Base-by-base conservation (phyloP, 176 grass and related monocot genomes). In the Hordeum vulgare region DNA sequence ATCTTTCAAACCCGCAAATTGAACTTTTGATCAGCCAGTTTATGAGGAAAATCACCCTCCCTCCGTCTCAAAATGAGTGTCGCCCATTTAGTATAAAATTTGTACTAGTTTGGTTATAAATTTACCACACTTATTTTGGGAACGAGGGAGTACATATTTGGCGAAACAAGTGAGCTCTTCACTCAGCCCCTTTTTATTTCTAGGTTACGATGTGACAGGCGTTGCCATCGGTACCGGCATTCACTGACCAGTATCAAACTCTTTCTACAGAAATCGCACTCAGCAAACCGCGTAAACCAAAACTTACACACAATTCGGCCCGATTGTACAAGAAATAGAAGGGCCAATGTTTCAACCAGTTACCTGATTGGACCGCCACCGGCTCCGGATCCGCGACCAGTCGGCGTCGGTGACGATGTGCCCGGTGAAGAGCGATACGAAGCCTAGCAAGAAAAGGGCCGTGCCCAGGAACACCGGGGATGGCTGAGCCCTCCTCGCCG, bases 391-490 rank as follows among this genome's bases (percentile, higher is more conserved):
- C 69, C 88, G 93, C 33, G 91, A 91, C 96, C 91, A 92, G 44
- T 98, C 92, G 70, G 90, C 87, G 76, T 95, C 87, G 49, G 96
- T 87, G 47, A 94, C 90, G 45, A 98, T 87, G 69, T 98, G 89
- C 2, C 96, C 96, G 15, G 88, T 93, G 51, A 98, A 84, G 35
- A 98, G 85, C 9, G 96, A 98, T 65, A 95, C 81, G 3, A 98
- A 86, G 39, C 90, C 96, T 61, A 98, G 77, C 9, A 79, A 36
- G 66, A 98, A 93, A 4, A 95, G 89, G 23, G 90, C 84, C 41
- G 80, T 60, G 12, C 93, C 96, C 10, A 92, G 76, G 61, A 89
- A 75, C 15, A 93, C 41, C 8, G 92, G 88, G 5, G 80, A 93
- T 26, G 83, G 87, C 54, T 81, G 26, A 65, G 69, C 69, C 76